Conservation (phyloP, 352 stramenopile species). For the Pilasporangium apinafurcum region DNA sequence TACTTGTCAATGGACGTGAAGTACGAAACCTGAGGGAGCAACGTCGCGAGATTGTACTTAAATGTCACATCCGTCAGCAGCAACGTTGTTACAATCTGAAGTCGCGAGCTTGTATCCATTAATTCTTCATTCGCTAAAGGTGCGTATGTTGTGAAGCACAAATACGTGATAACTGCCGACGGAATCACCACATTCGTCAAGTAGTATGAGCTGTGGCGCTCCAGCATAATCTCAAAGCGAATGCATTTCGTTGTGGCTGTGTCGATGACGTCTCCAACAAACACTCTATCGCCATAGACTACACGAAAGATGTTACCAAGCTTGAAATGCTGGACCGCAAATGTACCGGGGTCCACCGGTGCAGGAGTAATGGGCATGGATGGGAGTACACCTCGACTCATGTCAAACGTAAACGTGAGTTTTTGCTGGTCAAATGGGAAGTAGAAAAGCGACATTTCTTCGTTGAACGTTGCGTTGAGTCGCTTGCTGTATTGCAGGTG, state of each 20-base stretch:
- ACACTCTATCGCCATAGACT: constrained; percentile 23
- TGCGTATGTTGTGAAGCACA: constrained; percentile 28
- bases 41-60: constrained; percentile 22
- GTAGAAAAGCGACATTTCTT: constrained; percentile 26
- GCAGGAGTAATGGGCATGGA: constrained; percentile 7
- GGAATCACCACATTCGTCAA: constrained; percentile 28
- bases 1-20: constrained; percentile 33
- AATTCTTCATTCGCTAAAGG: constrained; percentile 4
- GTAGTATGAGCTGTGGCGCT: constrained; percentile 24
- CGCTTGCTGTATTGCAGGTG: constrained; percentile 18
- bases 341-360: constrained; percentile 9
- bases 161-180: constrained; percentile 26
- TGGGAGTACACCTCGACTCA: constrained; percentile 8
- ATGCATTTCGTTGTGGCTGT: constrained; percentile 11
- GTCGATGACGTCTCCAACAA: constrained; percentile 18
- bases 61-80: constrained; percentile 35
- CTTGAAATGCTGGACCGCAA: constrained; percentile 23
- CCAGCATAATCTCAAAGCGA: constrained; percentile 28
- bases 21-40: constrained; percentile 31
- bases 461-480: constrained; percentile 19
- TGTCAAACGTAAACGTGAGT: constrained; percentile 23
- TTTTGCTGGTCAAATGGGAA: constrained; percentile 40
- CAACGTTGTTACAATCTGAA: constrained; percentile 26
- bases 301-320: constrained; percentile 25
- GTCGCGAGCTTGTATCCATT: constrained; percentile 19